Percentiles rank a stretch among this genome's conserved stretches.
Evolutionary conservation across 768 basidiomycete genomes (phyloP).

Genomic region (Galerina marginata): DNA sequence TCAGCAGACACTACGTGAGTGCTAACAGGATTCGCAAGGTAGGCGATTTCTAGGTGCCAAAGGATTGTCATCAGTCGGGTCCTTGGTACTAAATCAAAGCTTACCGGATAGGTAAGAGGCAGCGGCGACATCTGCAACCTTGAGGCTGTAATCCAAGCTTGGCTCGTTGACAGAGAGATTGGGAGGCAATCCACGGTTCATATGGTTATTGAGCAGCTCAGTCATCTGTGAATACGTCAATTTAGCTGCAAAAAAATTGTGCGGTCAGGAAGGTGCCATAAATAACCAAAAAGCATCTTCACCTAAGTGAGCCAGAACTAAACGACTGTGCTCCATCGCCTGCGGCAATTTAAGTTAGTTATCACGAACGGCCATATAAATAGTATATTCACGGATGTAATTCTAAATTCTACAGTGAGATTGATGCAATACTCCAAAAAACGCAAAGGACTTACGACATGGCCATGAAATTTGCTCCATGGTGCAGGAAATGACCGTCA

Average conservation of each 20-base stretch:
- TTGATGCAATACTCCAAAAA: neutral
- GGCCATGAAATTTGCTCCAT: conserved; percentile 13
- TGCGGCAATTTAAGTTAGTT: neutral
- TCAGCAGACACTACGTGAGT: conserved; percentile 14
- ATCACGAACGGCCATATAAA: neutral
- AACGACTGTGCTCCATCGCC: conserved; percentile 12
- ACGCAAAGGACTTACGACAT: conserved; percentile 1
- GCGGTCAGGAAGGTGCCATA: neutral
- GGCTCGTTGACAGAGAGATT: conserved; percentile 10
- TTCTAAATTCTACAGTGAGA: neutral
- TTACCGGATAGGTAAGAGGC: conserved; percentile 11
- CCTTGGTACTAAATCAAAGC: neutral
- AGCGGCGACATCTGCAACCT: conserved; percentile 10
- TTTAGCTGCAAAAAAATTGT: neutral
- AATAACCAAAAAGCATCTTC: neutral
- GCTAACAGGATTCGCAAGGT: conserved; percentile 11
- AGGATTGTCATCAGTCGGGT: neutral
- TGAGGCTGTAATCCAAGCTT: conserved; percentile 8
- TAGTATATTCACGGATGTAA: neutral
- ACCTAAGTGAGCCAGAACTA: conserved; percentile 7
- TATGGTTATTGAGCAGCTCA: conserved; percentile 6
- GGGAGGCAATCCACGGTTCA: conserved; percentile 13
- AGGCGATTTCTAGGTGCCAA: conserved; percentile 2
- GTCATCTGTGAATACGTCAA: conserved; percentile 6
- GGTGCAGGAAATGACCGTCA: conserved; percentile 7